Base-by-base conservation (phyloP, 2,329 filamentous ascomycete genomes). In the Arthrobotrys sphaeroides region DNA sequence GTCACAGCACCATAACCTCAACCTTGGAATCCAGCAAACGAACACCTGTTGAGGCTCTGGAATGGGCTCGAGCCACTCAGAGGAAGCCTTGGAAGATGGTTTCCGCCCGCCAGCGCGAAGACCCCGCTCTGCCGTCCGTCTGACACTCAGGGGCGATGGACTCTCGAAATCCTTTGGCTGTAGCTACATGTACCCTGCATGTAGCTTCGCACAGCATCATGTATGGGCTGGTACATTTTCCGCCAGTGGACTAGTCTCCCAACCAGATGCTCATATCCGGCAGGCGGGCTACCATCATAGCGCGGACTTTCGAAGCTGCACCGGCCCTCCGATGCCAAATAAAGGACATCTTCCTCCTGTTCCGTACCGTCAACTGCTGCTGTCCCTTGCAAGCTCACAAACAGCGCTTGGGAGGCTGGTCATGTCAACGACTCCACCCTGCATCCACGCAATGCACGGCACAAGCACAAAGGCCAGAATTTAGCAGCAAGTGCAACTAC, bases 121-220 rank as follows among this genome's bases (percentile, higher is more conserved):
- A 69, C 72, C 72, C 57, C 57, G 64, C 72, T 75, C 38, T 69
- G 72, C 72, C 72, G 72, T 75, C 64, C 31, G 38, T 75, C 72
- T 75, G 72, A 75, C 49, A 75, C 70, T 74, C 72, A 75, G 72
- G 72, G 72, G 72, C 31, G 49, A 49, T 45, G 31, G 49, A 20
- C 43, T 59, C 31, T 57, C 28, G 31, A 36, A 57, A 49, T 66
- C 60, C 59, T 59, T 65, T 65, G 49, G 28, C 40, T 40, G 24
- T 13, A 43, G 18, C 64, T 66, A 10, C 33, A 59, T 51, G 45
- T 65, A 38, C 22, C 22, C 43, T 55, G 61, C 45, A 67, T 43
- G 62, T 67, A 67, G 36, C 47, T 60, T 10, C 33, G 57, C 57
- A 49, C 22, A 55, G 36, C 22, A 73, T 33, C 22, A 45, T 45